Evolutionary conservation across 805 yeast genomes (phyloP).

Genomic region (Ogataea parapolymorpha): DNA sequence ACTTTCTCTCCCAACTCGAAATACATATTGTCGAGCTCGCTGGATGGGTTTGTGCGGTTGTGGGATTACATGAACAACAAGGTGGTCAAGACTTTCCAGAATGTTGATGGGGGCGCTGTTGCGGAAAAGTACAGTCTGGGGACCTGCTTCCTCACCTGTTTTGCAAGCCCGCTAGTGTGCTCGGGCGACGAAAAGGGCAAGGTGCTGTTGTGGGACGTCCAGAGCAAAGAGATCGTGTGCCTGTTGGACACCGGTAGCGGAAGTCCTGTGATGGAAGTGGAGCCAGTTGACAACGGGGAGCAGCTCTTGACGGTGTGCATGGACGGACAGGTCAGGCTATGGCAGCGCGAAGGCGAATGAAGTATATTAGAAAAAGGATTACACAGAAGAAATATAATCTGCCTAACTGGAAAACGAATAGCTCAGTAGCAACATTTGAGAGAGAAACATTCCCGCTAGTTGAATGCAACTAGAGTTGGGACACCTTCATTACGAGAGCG

Average conservation of each 20-base stretch:
- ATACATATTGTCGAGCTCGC: constrained; percentile 69
- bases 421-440: constrained; percentile 11
- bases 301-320: constrained; percentile 32
- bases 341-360: constrained; percentile 19
- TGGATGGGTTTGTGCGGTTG: constrained; percentile 73
- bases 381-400: constrained; percentile 18
- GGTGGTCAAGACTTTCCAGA: constrained; percentile 64
- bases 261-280: constrained; percentile 40
- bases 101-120: constrained; percentile 30
- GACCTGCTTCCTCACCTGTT: constrained; percentile 44
- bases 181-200: constrained; percentile 61
- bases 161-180: constrained; percentile 40
- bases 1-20: constrained; percentile 77
- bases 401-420: constrained; percentile 15
- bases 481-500: constrained; percentile 1
- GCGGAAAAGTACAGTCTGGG: constrained; percentile 53
- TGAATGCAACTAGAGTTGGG: constrained; percentile 19
- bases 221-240: constrained; percentile 47
- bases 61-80: constrained; percentile 86
- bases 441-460: constrained; percentile 5
- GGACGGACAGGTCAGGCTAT: constrained; percentile 29
- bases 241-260: constrained; percentile 9
- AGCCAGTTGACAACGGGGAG: constrained; percentile 36
- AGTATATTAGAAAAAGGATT: constrained; percentile 15
- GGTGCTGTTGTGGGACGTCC: constrained; percentile 65